phyloP scores from a whole-genome alignment of 2,329 filamentous ascomycete species.

The Dactylellina drechsleri region DNA sequence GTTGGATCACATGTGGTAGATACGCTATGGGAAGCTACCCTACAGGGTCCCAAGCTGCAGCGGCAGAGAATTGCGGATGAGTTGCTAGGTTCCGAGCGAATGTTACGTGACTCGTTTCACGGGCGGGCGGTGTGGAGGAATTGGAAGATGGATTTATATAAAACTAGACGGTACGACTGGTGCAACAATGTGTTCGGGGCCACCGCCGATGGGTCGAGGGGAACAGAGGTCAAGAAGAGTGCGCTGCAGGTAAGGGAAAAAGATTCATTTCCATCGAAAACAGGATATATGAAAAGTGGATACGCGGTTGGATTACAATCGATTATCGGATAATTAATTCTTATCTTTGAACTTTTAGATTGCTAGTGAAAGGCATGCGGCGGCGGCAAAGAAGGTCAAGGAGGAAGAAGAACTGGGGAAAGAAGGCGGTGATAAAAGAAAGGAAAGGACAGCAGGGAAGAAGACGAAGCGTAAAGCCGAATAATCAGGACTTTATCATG shows the following conservation, averaged over 20 bases:
- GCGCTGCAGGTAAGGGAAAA: constrained; percentile 54
- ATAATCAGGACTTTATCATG: no score
- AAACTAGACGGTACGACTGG: constrained; percentile 72
- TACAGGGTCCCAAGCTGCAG: constrained; percentile 71
- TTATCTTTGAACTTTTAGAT: constrained; percentile 45
- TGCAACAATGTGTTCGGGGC: constrained; percentile 67
- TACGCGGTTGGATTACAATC: no score
- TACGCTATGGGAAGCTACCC: constrained; percentile 72
- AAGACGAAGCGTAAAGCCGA: constrained; percentile 25
- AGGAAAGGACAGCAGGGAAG: neutral
- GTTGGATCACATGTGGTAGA: constrained; percentile 76
- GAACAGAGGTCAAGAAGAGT: constrained; percentile 26
- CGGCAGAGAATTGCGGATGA: constrained; percentile 75
- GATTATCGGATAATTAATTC: constrained; percentile 22
- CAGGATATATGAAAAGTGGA: no score
- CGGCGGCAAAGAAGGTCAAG: constrained; percentile 27
- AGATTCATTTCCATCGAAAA: no score
- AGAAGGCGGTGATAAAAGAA: neutral
- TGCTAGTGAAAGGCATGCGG: constrained; percentile 35
- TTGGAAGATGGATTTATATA: constrained; percentile 78
- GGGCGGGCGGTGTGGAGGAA: constrained; percentile 78
- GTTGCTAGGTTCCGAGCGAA: constrained; percentile 69
- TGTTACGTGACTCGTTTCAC: constrained; percentile 71
- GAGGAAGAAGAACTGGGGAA: constrained; percentile 7
- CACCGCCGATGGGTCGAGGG: constrained; percentile 57